Conservation (phyloP, 2,329 filamentous ascomycete species). For the Sporothrix phasma region DNA sequence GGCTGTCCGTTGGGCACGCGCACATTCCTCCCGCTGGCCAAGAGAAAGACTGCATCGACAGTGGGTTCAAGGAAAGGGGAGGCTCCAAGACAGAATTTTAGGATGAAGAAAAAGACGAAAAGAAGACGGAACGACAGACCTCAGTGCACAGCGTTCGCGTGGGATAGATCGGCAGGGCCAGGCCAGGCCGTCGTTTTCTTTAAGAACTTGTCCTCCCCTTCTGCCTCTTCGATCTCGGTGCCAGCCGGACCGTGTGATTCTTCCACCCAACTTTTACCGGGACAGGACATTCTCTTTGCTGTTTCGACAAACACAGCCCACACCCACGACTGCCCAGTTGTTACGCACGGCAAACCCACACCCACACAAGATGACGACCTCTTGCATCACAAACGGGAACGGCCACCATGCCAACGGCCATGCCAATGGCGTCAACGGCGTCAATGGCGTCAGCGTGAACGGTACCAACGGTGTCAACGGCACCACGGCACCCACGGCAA, state of each 20-base stretch:
- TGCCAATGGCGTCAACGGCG: background rate
- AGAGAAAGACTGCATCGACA: background rate
- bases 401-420: background rate
- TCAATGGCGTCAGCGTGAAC: background rate
- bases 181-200: background rate
- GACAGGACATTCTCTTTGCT: background rate
- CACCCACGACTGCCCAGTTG: background rate
- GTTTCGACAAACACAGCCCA: background rate
- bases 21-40: background rate
- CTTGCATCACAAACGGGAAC: background rate
- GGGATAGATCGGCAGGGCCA: background rate
- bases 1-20: background rate
- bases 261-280: background rate
- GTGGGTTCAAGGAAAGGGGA: background rate
- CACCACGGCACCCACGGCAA: background rate
- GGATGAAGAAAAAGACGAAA: background rate
- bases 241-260: background rate
- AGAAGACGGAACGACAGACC: background rate
- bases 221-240: constrained; percentile 1
- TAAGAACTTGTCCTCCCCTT: background rate
- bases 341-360: background rate
- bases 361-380: background rate
- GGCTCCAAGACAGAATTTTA: too few relatives aligned
- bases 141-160: background rate
- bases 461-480: background rate